Percentiles rank a stretch among this genome's conserved stretches.
Evolutionary conservation across 176 grass and related monocot species (phyloP).

Genomic region (Ensete glaucum): DNA sequence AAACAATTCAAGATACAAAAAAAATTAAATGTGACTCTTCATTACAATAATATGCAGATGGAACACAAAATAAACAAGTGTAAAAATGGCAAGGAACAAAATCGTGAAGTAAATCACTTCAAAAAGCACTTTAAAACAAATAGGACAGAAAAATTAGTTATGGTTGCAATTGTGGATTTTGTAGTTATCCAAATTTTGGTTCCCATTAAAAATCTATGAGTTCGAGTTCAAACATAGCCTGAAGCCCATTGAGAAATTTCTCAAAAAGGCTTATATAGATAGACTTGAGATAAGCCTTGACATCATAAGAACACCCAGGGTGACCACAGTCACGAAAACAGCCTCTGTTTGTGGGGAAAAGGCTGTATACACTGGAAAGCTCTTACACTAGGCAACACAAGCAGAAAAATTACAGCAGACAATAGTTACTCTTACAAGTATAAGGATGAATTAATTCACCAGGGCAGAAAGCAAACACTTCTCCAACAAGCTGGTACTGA

Average conservation of each 20-base stretch:
- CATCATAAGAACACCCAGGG: background rate
- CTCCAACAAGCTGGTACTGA: background rate
- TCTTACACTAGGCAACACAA: background rate
- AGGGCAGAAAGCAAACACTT: background rate
- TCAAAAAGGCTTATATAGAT: background rate
- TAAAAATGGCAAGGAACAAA: background rate
- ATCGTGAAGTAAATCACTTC: background rate
- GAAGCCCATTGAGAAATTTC: background rate
- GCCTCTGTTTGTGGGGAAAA: background rate
- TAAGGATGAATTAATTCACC: background rate
- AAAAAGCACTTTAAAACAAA: background rate
- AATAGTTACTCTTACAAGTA: background rate
- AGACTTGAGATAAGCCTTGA: too few species aligned
- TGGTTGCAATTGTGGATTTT: background rate
- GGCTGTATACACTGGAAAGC: background rate
- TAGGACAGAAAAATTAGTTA: background rate
- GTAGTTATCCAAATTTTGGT: background rate
- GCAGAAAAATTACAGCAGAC: background rate
- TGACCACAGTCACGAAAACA: background rate
- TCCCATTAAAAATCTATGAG: background rate
- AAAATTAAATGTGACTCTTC: background rate
- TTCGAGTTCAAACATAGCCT: background rate
- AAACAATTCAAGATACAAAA: slow-evolving; percentile 16
- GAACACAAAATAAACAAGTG: background rate
- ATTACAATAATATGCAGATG: background rate